Percentiles rank a stretch among this genome's conserved stretches.
These are phyloP conservation scores for Corchorus olitorius DNA, from an alignment of 345 rosid genomes.

Conservation along the genomic window DNA sequence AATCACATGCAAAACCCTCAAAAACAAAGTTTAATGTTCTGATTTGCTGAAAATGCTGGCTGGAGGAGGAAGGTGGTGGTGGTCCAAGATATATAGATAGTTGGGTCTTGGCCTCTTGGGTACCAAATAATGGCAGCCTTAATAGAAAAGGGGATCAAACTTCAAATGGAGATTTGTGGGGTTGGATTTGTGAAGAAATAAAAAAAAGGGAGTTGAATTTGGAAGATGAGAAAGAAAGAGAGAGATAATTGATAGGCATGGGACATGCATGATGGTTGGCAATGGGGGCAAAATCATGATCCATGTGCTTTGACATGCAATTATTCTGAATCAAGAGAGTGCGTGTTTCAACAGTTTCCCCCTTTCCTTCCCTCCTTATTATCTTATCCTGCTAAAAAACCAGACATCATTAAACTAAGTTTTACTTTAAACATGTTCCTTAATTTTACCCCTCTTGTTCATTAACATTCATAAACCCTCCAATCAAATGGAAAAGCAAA, in stretches of 20 bases:
- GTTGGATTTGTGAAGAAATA: neutral
- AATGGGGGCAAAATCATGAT: slow-evolving; percentile 29
- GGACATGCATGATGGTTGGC: slow-evolving; percentile 27
- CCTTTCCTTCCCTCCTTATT: neutral
- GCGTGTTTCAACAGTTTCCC: slow-evolving; percentile 17
- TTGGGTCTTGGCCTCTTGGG: slow-evolving; percentile 10
- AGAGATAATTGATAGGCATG: slow-evolving; percentile 29
- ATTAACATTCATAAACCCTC: neutral
- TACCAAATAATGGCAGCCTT: slow-evolving; percentile 17
- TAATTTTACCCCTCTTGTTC: neutral
- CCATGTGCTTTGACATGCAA: slow-evolving; percentile 16
- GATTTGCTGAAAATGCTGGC: neutral
- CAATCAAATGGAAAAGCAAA: neutral
- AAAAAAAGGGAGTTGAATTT: neutral
- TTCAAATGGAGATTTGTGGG: slow-evolving; percentile 15
- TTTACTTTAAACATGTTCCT: neutral
- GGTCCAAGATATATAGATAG: slow-evolving; percentile 6
- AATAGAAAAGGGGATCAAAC: slow-evolving; percentile 6
- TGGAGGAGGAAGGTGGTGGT: neutral
- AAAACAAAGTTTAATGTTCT: neutral
- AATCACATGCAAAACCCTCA: slow-evolving; percentile 11
- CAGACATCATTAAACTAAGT: neutral
- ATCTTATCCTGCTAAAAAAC: neutral
- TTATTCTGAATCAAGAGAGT: slow-evolving; percentile 8
- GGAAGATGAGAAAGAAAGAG: neutral